A percentile compares a stretch with the other conserved stretches of the same genome.
Conservation (phyloP, 805 yeast species). For the Candida ascalaphidarum region DNA sequence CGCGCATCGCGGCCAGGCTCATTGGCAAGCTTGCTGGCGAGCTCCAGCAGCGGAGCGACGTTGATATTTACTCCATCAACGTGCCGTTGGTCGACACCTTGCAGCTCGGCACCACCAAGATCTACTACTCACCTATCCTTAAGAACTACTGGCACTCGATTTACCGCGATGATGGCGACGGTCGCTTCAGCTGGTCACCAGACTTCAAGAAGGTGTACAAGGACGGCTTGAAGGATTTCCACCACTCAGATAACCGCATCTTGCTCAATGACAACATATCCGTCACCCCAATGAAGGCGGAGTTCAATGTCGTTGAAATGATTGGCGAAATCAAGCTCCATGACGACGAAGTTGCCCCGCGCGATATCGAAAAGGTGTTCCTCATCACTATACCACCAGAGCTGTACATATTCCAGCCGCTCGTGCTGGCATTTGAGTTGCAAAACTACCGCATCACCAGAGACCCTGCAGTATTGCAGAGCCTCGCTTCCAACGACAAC, state of each 20-base stretch:
- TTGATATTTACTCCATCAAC: slow-evolving; percentile 76
- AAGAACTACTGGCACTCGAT: slow-evolving; percentile 74
- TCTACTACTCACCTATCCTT: slow-evolving; percentile 69
- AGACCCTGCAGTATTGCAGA: slow-evolving; percentile 10
- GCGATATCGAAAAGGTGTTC: slow-evolving; percentile 6
- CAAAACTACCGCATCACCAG: slow-evolving; percentile 17
- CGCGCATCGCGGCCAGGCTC: slow-evolving; percentile 56
- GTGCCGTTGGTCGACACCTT: slow-evolving; percentile 62
- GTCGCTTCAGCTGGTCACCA: slow-evolving; percentile 75
- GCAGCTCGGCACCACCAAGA: slow-evolving; percentile 47
- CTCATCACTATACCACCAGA: slow-evolving; percentile 29
- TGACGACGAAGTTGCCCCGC: slow-evolving; percentile 7
- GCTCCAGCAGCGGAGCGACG: slow-evolving; percentile 42
- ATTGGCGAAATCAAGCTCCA: slow-evolving; percentile 50
- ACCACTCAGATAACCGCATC: slow-evolving; percentile 62
- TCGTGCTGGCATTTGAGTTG: slow-evolving; percentile 26
- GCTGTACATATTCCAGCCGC: slow-evolving; percentile 36
- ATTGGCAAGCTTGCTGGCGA: slow-evolving; percentile 48
- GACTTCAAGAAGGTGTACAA: slow-evolving; percentile 62
- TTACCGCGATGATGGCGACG: slow-evolving; percentile 30
- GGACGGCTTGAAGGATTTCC: slow-evolving; percentile 30
- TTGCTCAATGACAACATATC: slow-evolving; percentile 56
- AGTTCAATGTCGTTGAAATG: slow-evolving; percentile 48
- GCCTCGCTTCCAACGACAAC: slow-evolving; percentile 6
- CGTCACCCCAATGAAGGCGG: slow-evolving; percentile 53